phyloP scores from a whole-genome alignment of 2,329 filamentous ascomycete genomes.

The Oidium heveae region DNA sequence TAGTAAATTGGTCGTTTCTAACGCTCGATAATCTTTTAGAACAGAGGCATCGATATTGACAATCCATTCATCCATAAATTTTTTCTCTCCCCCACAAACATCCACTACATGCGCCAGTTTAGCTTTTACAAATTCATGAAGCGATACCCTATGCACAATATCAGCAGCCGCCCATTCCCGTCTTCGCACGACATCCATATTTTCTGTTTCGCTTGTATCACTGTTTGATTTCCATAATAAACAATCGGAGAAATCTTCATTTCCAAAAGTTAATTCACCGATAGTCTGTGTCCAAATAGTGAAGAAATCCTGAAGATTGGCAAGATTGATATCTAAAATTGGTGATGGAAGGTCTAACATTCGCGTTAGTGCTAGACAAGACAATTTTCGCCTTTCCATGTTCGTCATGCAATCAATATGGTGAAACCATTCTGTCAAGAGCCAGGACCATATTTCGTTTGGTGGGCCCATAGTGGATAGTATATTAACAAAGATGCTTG shows the following conservation, averaged over 20 bases:
- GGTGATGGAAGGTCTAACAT: constrained; percentile 38
- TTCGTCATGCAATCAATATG: constrained; percentile 44
- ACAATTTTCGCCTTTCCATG: constrained; percentile 41
- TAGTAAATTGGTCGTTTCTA: constrained; percentile 8
- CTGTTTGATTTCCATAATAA: constrained; percentile 19
- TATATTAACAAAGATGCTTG: constrained; percentile 39
- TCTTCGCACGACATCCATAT: constrained; percentile 20
- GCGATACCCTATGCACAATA: constrained; percentile 39
- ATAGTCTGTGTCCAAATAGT: constrained; percentile 51
- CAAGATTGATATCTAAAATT: constrained; percentile 25
- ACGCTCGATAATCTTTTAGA: constrained; percentile 31
- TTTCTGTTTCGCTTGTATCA: constrained; percentile 18
- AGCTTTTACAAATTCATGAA: constrained; percentile 36
- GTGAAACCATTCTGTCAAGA: constrained; percentile 38
- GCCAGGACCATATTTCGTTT: constrained; percentile 31
- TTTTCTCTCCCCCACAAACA: constrained; percentile 34
- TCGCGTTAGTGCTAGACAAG: constrained; percentile 45
- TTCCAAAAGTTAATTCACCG: constrained; percentile 35
- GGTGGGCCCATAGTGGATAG: constrained; percentile 19
- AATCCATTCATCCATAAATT: constrained; percentile 42
- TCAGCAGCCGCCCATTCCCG: constrained; percentile 21
- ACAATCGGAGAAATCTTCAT: constrained; percentile 24
- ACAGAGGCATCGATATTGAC: constrained; percentile 55
- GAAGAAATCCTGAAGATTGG: constrained; percentile 46
- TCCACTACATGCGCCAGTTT: constrained; percentile 33